Evolutionary conservation across 495 filamentous ascomycete genomes (phyloP).

Genomic region (Xylaria grammica): DNA sequence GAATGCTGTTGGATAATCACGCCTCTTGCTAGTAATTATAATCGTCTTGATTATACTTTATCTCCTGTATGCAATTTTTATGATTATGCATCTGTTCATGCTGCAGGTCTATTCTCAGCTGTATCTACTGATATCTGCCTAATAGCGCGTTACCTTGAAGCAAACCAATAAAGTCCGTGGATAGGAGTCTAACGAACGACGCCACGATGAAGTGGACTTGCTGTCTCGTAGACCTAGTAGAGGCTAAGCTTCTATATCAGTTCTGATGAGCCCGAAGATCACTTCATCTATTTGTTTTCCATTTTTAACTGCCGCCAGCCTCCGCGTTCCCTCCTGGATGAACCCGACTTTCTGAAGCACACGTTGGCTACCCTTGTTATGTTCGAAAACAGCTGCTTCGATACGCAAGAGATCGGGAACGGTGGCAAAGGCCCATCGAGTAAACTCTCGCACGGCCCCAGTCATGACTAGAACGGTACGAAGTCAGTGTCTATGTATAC

Average conservation of each 20-base stretch:
- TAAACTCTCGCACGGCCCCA: slow-evolving; percentile 30
- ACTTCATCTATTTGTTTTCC: slow-evolving; percentile 38
- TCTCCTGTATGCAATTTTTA: background rate
- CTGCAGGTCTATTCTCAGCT: background rate
- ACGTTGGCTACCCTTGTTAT: slow-evolving; percentile 39
- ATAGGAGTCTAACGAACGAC: background rate
- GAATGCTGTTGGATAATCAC: background rate
- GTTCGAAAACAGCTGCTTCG: slow-evolving; percentile 38
- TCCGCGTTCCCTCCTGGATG: slow-evolving; percentile 41
- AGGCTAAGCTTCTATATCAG: slow-evolving; percentile 30
- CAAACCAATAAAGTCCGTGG: background rate
- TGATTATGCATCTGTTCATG: background rate
- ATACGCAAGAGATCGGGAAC: slow-evolving; percentile 38
- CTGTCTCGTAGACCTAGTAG: background rate
- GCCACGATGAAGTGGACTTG: background rate
- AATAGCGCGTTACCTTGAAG: background rate
- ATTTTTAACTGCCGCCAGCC: slow-evolving; percentile 42
- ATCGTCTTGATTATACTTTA: background rate
- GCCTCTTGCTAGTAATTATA: background rate
- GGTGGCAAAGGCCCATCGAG: slow-evolving; percentile 42
- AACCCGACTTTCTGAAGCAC: slow-evolving; percentile 46
- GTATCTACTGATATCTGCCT: background rate
- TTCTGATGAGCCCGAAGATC: slow-evolving; percentile 42
- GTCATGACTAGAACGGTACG: slow-evolving; percentile 5
- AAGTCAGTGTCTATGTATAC: background rate